Percentiles rank a stretch among this genome's conserved stretches.
phyloP scores from a whole-genome alignment of 352 stramenopile genomes.

The Globisporangium orthogonon region DNA sequence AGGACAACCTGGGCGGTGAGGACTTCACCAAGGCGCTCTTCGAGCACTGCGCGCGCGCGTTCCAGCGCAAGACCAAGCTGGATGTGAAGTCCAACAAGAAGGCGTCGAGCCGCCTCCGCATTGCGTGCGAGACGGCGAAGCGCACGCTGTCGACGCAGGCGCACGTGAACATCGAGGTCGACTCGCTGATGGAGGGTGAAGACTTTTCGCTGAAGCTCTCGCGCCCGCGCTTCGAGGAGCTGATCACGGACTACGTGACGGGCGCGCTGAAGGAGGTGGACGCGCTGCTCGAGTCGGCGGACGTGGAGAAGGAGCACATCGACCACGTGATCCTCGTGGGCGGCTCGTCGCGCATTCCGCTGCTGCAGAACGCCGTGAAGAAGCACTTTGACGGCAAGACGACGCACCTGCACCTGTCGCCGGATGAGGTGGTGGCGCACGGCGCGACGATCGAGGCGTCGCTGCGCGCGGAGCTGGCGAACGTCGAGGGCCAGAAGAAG shows the following conservation, averaged over 20 bases:
- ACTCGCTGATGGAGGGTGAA: constrained; percentile 96
- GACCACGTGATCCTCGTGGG: constrained; percentile 97
- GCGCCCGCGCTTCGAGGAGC: constrained; percentile 94
- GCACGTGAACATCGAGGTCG: constrained; percentile 96
- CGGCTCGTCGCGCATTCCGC: constrained; percentile 96
- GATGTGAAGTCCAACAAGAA: constrained; percentile 92
- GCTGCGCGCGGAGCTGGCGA: constrained; percentile 61
- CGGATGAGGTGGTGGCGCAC: constrained; percentile 89
- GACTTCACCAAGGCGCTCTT: constrained; percentile 97
- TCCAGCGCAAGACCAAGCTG: constrained; percentile 93
- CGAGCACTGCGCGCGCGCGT: constrained; percentile 95
- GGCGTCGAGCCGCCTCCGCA: constrained; percentile 91
- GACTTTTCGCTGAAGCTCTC: constrained; percentile 98
- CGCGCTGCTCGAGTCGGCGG: constrained; percentile 59
- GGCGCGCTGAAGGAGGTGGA: constrained; percentile 91
- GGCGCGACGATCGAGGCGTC: constrained; percentile 85
- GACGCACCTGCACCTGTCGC: constrained; percentile 78
- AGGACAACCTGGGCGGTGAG: constrained; percentile 94
- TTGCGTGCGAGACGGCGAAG: constrained; percentile 97
- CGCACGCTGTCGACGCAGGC: constrained; percentile 94
- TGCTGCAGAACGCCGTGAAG: constrained; percentile 80
- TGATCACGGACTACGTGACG: constrained; percentile 91
- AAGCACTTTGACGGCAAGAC: constrained; percentile 85
- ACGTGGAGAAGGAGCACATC: constrained; percentile 82
- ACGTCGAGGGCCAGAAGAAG: constrained; percentile 52